These are phyloP conservation scores for Kurtzmaniella quercitrusa DNA, from an alignment of 1,139 yeast genomes.

Conservation along the genomic window DNA sequence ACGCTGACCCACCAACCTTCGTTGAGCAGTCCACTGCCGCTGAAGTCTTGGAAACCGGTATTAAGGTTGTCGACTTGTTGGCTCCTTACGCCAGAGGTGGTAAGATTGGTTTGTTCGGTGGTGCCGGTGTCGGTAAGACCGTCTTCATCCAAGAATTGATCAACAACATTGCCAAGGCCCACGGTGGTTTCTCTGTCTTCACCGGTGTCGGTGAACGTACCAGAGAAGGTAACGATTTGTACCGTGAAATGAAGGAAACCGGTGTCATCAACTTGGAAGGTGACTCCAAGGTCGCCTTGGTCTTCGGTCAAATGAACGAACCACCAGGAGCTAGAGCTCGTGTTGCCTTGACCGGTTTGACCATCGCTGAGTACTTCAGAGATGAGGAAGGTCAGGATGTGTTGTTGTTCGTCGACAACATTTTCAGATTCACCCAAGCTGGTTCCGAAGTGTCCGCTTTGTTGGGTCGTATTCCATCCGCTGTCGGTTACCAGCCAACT, in stretches of 20 bases:
- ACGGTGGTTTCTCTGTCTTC: constrained; percentile 99
- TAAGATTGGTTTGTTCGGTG: constrained; percentile 99
- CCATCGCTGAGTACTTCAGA: constrained; percentile 99
- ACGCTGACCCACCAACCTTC: constrained; percentile 95
- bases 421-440: constrained; percentile 99
- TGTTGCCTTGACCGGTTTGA: constrained; percentile 99
- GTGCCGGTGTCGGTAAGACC: constrained; percentile 99
- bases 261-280: constrained; percentile 99
- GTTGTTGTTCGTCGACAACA: constrained; percentile 98
- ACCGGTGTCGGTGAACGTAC: constrained; percentile 99
- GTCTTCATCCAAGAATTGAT: constrained; percentile 99
- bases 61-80: constrained; percentile 97
- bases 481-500: constrained; percentile 99
- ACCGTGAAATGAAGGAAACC: constrained; percentile 99
- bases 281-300: constrained; percentile 99
- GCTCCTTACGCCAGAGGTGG: constrained; percentile 99
- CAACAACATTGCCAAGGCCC: constrained; percentile 99
- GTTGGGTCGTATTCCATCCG: constrained; percentile 99
- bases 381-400: constrained; percentile 99
- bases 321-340: constrained; percentile 99
- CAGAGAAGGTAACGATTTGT: constrained; percentile 99
- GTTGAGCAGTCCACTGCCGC: constrained; percentile 97
- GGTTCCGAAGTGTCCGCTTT: constrained; percentile 99
- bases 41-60: constrained; percentile 98
- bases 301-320: constrained; percentile 99